Evolutionary conservation across 352 stramenopile species (phyloP).

Genomic region (Pythium biforme): DNA sequence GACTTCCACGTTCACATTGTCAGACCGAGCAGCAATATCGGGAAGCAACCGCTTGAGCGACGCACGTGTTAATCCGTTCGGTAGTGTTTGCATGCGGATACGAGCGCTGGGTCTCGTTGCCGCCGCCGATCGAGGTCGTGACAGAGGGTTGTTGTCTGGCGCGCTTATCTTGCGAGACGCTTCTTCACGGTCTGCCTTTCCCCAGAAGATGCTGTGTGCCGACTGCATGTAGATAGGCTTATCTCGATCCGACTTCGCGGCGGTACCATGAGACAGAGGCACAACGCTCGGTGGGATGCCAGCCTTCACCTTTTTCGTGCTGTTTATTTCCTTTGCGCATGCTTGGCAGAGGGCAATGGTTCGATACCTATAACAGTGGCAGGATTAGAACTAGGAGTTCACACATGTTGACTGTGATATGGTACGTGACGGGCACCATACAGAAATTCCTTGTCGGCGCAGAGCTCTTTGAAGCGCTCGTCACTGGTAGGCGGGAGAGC

Average conservation of each 20-base stretch:
- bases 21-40: background rate
- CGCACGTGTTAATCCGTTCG: constrained; percentile 1
- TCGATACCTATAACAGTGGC: constrained; percentile 14
- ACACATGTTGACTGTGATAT: no score
- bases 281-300: background rate
- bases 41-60: constrained; percentile 15
- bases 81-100: background rate
- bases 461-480: constrained; percentile 20
- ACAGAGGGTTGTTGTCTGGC: constrained; percentile 27
- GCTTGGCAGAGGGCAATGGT: constrained; percentile 21
- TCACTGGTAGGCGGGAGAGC: constrained; percentile 15
- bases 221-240: constrained; percentile 31
- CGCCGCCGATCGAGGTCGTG: constrained; percentile 27
- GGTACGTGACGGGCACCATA: background rate
- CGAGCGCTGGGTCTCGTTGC: constrained; percentile 11
- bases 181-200: constrained; percentile 30
- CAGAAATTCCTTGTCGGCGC: constrained; percentile 10
- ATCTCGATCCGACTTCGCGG: constrained; percentile 5
- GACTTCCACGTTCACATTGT: background rate
- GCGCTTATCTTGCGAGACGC: background rate
- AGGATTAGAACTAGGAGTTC: no score
- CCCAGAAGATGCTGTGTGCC: constrained; percentile 41
- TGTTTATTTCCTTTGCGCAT: constrained; percentile 22
- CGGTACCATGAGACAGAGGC: background rate
- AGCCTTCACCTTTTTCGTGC: background rate